phyloP scores from a whole-genome alignment of 2,329 filamentous ascomycete genomes.

The Exophiala dermatitidis region DNA sequence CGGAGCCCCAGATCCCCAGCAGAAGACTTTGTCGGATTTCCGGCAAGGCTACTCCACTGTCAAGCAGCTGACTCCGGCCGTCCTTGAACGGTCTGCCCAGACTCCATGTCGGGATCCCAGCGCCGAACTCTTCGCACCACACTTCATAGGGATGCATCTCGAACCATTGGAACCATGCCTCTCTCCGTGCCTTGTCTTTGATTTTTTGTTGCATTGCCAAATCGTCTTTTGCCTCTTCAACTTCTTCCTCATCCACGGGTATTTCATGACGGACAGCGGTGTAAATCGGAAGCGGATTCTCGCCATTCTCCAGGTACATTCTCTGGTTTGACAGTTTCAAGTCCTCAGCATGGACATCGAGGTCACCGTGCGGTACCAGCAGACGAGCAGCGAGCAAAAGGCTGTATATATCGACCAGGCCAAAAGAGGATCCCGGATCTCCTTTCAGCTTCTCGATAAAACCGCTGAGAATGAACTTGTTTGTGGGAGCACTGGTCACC shows the following conservation, averaged over 20 bases:
- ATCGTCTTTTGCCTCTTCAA: conserved; percentile 31
- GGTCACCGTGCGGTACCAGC: conserved; percentile 76
- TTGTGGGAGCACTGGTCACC: conserved; percentile 81
- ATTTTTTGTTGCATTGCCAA: conserved; percentile 32
- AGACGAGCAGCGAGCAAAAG: conserved; percentile 75
- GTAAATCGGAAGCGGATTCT: conserved; percentile 86
- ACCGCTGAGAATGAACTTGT: conserved; percentile 81
- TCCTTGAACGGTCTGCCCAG: conserved; percentile 73
- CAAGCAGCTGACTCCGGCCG: conserved; percentile 58
- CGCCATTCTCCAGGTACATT: conserved; percentile 65
- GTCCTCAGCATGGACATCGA: conserved; percentile 67
- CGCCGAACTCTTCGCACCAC: conserved; percentile 84
- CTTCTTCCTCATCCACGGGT: conserved; percentile 51
- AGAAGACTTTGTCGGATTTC: conserved; percentile 77
- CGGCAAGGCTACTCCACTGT: conserved; percentile 64
- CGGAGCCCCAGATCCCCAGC: conserved; percentile 92
- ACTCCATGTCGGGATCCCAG: conserved; percentile 92
- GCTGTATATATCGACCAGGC: conserved; percentile 89
- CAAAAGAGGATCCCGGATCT: conserved; percentile 70
- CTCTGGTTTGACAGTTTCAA: conserved; percentile 88
- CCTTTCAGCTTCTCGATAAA: conserved; percentile 88
- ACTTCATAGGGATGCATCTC: conserved; percentile 93
- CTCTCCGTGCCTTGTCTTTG: conserved; percentile 46
- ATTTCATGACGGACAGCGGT: conserved; percentile 95
- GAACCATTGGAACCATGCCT: conserved; percentile 97